Evolutionary conservation across 2,329 filamentous ascomycete genomes (phyloP), one percentile per base, ranked within the genome.

Genomic region (Dactylellina cionopaga): DNA sequence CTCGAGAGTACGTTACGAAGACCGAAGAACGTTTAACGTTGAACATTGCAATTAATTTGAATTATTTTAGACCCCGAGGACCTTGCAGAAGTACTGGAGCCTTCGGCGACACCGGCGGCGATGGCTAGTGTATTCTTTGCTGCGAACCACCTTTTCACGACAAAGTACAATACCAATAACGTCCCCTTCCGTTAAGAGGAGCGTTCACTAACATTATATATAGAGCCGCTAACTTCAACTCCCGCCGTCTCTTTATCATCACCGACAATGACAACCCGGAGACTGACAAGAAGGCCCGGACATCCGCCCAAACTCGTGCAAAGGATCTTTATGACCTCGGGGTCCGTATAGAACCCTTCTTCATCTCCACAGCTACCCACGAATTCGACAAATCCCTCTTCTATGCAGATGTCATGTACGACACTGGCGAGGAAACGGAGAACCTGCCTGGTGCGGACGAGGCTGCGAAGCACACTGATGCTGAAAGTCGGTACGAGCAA

Each of bases 401-500:
- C 80, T 99, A 97, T 80, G 92, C 98, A 80, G 92, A 97, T 78
- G 95, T 99, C 51, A 89, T 98, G 70, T 98, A 98, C 80, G 90
- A 89, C 66, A 51, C 77, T 2, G 74, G 82, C 80, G 6, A 82
- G 62, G 77, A 86, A 78, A 81, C 84, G 5, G 79, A 78, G 47
- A 56, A 77, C 79, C 43, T 64, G 2, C 44, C 58, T 5, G 69
- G 56, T 9, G 17, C 51, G 1, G 64, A 80, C 35, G 58, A 58
- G 11, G 22, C 79, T 79, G 35, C 84, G 89, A 47, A 86, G 89
- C 49, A 84, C 87, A 86, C 87, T 1, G 90, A 92, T 78, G 93
- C 76, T 6, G 74, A 72, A 55, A 70, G 72, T 41, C 55, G 75
- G 5, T 60, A 77, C 13, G 75, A 76, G 27, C 75, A 77, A 56